Conservation (phyloP, 2,329 filamentous ascomycete genomes). For the Aureobasidium sp. region DNA sequence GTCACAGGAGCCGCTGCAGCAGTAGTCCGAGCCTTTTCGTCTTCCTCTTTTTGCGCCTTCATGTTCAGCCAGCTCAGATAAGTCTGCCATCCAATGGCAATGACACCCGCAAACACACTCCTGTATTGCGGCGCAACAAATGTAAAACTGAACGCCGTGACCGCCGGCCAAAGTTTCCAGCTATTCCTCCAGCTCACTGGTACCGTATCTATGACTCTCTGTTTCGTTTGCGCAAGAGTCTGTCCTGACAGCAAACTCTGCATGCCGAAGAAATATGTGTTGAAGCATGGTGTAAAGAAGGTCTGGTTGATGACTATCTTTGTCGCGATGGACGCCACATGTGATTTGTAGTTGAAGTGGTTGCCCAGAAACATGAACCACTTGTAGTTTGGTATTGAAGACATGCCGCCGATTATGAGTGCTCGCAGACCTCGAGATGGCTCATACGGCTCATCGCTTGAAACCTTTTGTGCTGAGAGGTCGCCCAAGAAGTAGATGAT, state of each 20-base stretch:
- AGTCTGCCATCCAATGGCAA: conserved; percentile 88
- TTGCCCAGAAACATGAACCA: conserved; percentile 78
- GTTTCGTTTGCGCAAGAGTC: conserved; percentile 54
- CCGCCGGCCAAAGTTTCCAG: conserved; percentile 79
- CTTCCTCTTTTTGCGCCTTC: conserved; percentile 56
- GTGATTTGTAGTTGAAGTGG: conserved; percentile 77
- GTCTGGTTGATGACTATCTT: conserved; percentile 78
- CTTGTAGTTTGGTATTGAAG: conserved; percentile 70
- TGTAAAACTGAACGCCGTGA: conserved; percentile 82
- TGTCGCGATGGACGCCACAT: conserved; percentile 59
- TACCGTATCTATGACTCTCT: conserved; percentile 67
- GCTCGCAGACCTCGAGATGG: conserved; percentile 62
- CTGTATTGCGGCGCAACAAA: conserved; percentile 74
- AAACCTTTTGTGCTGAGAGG: conserved; percentile 65
- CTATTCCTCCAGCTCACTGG: conserved; percentile 71
- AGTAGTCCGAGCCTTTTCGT: background rate
- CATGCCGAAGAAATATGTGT: conserved; percentile 48
- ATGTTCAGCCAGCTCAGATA: conserved; percentile 79
- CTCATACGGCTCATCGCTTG: conserved; percentile 49
- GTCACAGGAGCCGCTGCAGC: background rate
- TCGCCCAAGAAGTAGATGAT: conserved; percentile 75
- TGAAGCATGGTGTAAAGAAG: conserved; percentile 64
- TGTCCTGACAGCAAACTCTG: conserved; percentile 51
- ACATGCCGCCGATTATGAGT: conserved; percentile 64
- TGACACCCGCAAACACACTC: conserved; percentile 65